Evolutionary conservation across 2,329 filamentous ascomycete genomes (phyloP).

Genomic region (Fusarium keratoplasticum): DNA sequence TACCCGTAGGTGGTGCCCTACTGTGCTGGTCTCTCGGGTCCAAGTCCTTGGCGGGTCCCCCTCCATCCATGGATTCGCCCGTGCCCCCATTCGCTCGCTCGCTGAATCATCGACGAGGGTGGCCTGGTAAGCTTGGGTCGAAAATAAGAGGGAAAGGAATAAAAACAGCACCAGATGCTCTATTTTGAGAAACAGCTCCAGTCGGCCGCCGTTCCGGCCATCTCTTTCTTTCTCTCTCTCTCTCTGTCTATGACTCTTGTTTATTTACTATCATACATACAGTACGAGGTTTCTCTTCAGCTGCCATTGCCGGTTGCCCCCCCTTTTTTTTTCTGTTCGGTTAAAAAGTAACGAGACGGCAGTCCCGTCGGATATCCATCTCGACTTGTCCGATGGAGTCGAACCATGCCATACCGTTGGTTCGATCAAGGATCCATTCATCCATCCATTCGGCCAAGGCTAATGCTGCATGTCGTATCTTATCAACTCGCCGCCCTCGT

Average conservation of each 20-base stretch:
- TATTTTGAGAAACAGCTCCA: constrained; percentile 32
- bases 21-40: not conserved
- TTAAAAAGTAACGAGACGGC: not conserved
- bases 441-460: not conserved
- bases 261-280: not conserved
- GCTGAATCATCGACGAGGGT: constrained; percentile 12
- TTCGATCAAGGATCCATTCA: not conserved
- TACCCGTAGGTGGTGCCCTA: not conserved
- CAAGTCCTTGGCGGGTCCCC: not conserved
- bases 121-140: constrained; percentile 4
- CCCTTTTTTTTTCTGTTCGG: not conserved
- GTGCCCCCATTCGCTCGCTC: constrained; percentile 23
- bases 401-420: not conserved
- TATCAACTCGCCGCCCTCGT: not conserved
- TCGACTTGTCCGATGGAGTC: not conserved
- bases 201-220: not conserved
- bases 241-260: not conserved
- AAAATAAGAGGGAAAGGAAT: not conserved
- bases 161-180: not conserved
- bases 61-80: not conserved
- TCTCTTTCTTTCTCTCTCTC: not conserved
- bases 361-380: not conserved
- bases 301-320: not conserved
- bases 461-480: not conserved
- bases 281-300: not conserved